A percentile compares a stretch with the other conserved stretches of the same genome.
Evolutionary conservation across 176 grass and related monocot genomes (phyloP).

Genomic region (Puya raimondii): DNA sequence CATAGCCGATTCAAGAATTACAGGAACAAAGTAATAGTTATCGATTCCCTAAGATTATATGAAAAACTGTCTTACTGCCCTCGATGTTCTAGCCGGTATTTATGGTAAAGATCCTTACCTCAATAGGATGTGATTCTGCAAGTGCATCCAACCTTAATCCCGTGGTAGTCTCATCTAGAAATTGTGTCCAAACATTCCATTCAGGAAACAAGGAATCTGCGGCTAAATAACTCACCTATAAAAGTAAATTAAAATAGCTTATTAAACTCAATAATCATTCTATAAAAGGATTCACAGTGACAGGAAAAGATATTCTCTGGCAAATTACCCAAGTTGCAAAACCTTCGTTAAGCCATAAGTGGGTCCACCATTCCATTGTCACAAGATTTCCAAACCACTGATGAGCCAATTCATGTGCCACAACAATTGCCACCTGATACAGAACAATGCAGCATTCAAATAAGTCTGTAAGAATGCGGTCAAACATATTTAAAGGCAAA

Average conservation of each 20-base stretch:
- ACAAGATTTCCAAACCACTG: constrained; percentile 99
- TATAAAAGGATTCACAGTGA: neutral
- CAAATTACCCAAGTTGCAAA: constrained; percentile 92
- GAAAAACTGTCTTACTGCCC: neutral
- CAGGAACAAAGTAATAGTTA: neutral
- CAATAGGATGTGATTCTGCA: constrained; percentile 88
- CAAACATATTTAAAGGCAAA: neutral
- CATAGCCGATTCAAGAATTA: neutral
- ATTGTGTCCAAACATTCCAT: constrained; percentile 98
- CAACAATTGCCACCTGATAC: constrained; percentile 71
- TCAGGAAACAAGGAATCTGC: constrained; percentile 75
- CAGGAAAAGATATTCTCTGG: neutral
- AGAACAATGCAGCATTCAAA: constrained; percentile 8
- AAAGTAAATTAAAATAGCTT: constrained; percentile 13
- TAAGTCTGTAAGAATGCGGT: neutral
- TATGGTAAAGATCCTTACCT: constrained; percentile 36
- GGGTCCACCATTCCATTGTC: constrained; percentile 99
- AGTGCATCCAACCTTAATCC: constrained; percentile 83
- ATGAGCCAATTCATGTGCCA: constrained; percentile 95
- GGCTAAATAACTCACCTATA: constrained; percentile 75
- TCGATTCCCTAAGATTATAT: neutral
- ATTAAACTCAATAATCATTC: neutral
- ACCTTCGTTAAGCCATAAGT: constrained; percentile 95
- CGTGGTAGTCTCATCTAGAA: constrained; percentile 66
- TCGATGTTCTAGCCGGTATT: neutral